A percentile compares a stretch with the other conserved stretches of the same genome.
Conservation (phyloP, 2,329 filamentous ascomycete genomes). For the Talaromyces albobiverticillius region DNA sequence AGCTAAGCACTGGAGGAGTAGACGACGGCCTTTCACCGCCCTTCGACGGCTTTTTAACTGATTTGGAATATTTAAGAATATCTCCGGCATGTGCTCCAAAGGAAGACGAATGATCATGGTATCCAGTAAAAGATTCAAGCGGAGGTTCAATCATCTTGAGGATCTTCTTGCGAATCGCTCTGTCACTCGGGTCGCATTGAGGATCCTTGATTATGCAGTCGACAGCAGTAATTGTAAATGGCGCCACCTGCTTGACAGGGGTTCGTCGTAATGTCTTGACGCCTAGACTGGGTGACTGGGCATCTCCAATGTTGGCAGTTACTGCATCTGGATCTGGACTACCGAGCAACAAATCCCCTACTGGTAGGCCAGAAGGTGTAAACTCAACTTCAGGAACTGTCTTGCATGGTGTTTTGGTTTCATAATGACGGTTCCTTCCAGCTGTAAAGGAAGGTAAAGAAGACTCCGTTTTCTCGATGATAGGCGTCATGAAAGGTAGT, state of each 20-base stretch:
- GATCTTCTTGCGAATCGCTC: conserved; percentile 70
- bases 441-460: conserved; percentile 65
- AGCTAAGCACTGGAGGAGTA: conserved; percentile 63
- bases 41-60: conserved; percentile 52
- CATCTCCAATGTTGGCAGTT: conserved; percentile 45
- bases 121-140: conserved; percentile 72
- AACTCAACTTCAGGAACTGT: conserved; percentile 27
- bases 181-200: conserved; percentile 87
- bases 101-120: conserved; percentile 67
- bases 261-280: conserved; percentile 34
- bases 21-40: conserved; percentile 58
- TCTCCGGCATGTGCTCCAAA: conserved; percentile 67
- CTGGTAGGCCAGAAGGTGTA: conserved; percentile 29
- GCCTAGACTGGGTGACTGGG: conserved; percentile 33
- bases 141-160: conserved; percentile 70
- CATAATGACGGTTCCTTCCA: conserved; percentile 57
- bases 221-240: conserved; percentile 25
- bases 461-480: conserved; percentile 90
- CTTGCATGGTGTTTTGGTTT: conserved; percentile 75
- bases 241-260: conserved; percentile 20
- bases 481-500: conserved; percentile 97
- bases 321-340: conserved; percentile 59
- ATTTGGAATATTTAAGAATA: conserved; percentile 78
- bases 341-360: conserved; percentile 55
- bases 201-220: conserved; percentile 73